Evolutionary conservation across 2,329 filamentous ascomycete species (phyloP).

Genomic region (Tolypocladium paradoxum): DNA sequence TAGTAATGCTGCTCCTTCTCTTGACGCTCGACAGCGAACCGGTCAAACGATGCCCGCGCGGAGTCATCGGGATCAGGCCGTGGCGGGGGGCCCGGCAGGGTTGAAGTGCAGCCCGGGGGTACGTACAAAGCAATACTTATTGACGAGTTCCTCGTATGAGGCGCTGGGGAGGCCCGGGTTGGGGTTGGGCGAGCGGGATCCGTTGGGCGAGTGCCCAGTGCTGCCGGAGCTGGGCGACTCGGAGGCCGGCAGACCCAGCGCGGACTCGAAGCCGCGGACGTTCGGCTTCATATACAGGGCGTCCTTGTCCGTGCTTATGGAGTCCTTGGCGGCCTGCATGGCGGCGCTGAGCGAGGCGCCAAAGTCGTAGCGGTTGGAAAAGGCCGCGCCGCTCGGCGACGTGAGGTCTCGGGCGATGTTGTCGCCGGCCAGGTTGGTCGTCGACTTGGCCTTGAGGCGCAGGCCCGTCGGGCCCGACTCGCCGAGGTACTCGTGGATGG

Average conservation of each 20-base stretch:
- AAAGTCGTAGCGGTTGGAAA: slow-evolving; percentile 93
- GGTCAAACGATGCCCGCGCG: background rate
- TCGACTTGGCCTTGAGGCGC: slow-evolving; percentile 61
- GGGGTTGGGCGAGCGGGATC: slow-evolving; percentile 41
- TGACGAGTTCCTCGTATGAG: slow-evolving; percentile 92
- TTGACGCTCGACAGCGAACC: background rate
- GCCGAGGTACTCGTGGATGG: slow-evolving; percentile 51
- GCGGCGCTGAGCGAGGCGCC: slow-evolving; percentile 81
- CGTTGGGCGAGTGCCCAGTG: slow-evolving; percentile 17
- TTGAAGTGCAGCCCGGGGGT: slow-evolving; percentile 30
- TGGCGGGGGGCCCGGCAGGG: slow-evolving; percentile 10
- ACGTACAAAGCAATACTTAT: slow-evolving; percentile 99
- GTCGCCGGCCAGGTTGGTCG: slow-evolving; percentile 51
- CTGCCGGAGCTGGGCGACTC: slow-evolving; percentile 10
- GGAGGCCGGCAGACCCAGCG: slow-evolving; percentile 9
- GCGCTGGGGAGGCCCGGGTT: slow-evolving; percentile 60
- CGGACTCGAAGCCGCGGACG: slow-evolving; percentile 16
- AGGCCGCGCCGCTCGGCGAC: slow-evolving; percentile 57
- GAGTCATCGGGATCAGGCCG: slow-evolving; percentile 5
- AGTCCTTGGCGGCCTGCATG: slow-evolving; percentile 60
- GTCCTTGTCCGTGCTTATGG: slow-evolving; percentile 47
- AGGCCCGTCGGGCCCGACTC: slow-evolving; percentile 50
- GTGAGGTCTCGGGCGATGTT: slow-evolving; percentile 41
- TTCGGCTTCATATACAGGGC: slow-evolving; percentile 46
- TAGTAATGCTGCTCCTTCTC: slow-evolving; percentile 21